Percentiles rank a stretch among this genome's conserved stretches.
Evolutionary conservation across 805 yeast genomes (phyloP).

Genomic region (Zygosaccharomyces pseudorouxii): DNA sequence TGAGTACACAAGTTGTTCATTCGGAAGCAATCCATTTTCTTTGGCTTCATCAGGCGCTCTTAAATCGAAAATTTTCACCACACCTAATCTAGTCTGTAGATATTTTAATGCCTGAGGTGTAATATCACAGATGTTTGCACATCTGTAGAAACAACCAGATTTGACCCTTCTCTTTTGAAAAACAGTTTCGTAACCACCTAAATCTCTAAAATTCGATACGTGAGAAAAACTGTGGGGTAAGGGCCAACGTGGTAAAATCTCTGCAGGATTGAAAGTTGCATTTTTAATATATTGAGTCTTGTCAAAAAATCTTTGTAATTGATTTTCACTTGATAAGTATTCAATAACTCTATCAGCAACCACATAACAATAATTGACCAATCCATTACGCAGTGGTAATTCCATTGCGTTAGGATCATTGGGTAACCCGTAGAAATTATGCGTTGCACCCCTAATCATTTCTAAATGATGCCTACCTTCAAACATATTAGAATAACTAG

Average conservation of each 20-base stretch:
- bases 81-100: slow-evolving; percentile 30
- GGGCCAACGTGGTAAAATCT: slow-evolving; percentile 23
- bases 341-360: slow-evolving; percentile 33
- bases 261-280: slow-evolving; percentile 14
- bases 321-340: slow-evolving; percentile 41
- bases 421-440: slow-evolving; percentile 61
- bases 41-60: slow-evolving; percentile 55
- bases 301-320: slow-evolving; percentile 48
- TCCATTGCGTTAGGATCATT: slow-evolving; percentile 36
- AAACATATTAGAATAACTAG: slow-evolving; percentile 53
- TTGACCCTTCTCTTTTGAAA: slow-evolving; percentile 42
- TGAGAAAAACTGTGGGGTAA: slow-evolving; percentile 22
- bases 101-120: slow-evolving; percentile 46
- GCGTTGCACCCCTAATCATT: slow-evolving; percentile 69
- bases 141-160: slow-evolving; percentile 53
- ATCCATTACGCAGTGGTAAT: slow-evolving; percentile 43
- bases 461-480: slow-evolving; percentile 52
- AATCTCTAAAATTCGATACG: slow-evolving; percentile 67
- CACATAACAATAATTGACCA: slow-evolving; percentile 48
- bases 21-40: slow-evolving; percentile 26
- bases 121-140: slow-evolving; percentile 54
- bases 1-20: slow-evolving; percentile 37
- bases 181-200: slow-evolving; percentile 63
- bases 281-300: slow-evolving; percentile 11
- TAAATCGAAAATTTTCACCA: slow-evolving; percentile 60